Percentiles rank a stretch among this genome's conserved stretches.
Conservation (phyloP, 768 basidiomycete species). For the Cystobasidium tubakii region DNA sequence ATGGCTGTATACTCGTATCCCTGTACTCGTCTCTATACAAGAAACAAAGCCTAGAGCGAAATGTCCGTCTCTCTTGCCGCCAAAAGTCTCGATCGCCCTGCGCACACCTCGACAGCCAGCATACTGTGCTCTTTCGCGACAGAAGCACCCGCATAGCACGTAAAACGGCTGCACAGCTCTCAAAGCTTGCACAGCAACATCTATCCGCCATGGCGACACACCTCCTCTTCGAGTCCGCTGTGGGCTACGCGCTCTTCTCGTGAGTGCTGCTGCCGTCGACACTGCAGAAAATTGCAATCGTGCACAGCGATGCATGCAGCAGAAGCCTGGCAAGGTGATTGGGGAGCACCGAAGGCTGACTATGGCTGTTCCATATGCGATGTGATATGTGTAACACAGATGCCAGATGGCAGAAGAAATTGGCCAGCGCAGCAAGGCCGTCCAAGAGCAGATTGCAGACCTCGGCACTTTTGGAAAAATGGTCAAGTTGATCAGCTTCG, state of each 20-base stretch:
- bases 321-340: not conserved
- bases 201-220: slow-evolving; percentile 13
- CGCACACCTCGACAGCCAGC: not conserved
- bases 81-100: not conserved
- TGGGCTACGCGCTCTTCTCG: slow-evolving; percentile 39
- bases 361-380: slow-evolving; percentile 51
- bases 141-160: not conserved
- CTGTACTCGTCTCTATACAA: too few relatives aligned
- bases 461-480: slow-evolving; percentile 84
- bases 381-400: slow-evolving; percentile 79
- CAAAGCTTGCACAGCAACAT: not conserved
- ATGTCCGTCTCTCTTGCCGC: too few relatives aligned
- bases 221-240: slow-evolving; percentile 30
- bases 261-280: not conserved
- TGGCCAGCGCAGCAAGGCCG: slow-evolving; percentile 66
- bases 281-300: slow-evolving; percentile 2
- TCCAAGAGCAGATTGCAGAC: slow-evolving; percentile 81
- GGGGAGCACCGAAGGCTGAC: not conserved
- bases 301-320: not conserved
- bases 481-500: slow-evolving; percentile 82
- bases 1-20: too few relatives aligned
- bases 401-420: slow-evolving; percentile 80
- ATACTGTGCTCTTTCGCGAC: not conserved
- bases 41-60: too few relatives aligned
- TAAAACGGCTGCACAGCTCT: not conserved